phyloP scores from a whole-genome alignment of 2,329 filamentous ascomycete genomes.

The Cadophora malorum region DNA sequence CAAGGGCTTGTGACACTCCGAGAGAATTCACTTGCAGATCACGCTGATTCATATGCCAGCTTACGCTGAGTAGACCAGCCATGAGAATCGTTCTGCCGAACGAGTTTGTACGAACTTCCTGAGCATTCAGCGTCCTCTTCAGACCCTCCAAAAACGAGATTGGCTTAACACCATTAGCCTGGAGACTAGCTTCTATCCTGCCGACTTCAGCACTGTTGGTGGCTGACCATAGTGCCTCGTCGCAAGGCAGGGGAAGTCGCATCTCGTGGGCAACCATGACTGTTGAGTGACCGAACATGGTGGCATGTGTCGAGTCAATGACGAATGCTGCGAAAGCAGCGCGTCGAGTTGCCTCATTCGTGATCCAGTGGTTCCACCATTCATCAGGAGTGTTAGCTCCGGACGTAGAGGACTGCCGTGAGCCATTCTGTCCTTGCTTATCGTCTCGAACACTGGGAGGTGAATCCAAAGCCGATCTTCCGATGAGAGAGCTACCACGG shows the following conservation, averaged over 20 bases:
- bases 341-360: conserved; percentile 86
- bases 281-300: conserved; percentile 96
- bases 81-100: conserved; percentile 94
- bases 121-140: conserved; percentile 85
- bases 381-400: conserved; percentile 79
- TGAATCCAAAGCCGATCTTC: conserved; percentile 82
- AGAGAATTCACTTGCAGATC: conserved; percentile 91
- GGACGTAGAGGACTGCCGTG: conserved; percentile 66
- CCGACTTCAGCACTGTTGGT: conserved; percentile 86
- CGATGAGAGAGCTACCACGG: conserved; percentile 87
- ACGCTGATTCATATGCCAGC: conserved; percentile 97
- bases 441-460: conserved; percentile 70
- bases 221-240: conserved; percentile 91
- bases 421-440: conserved; percentile 54
- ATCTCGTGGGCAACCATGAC: conserved; percentile 98
- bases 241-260: conserved; percentile 87
- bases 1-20: conserved; percentile 78
- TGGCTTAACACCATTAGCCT: conserved; percentile 82
- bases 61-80: conserved; percentile 90
- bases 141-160: conserved; percentile 89
- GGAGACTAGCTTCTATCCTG: conserved; percentile 79
- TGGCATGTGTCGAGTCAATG: conserved; percentile 93
- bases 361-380: conserved; percentile 97
- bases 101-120: conserved; percentile 86
- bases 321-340: conserved; percentile 94